Evolutionary conservation across 2,329 filamentous ascomycete genomes (phyloP).

Genomic region (Fusarium ambrosium): DNA sequence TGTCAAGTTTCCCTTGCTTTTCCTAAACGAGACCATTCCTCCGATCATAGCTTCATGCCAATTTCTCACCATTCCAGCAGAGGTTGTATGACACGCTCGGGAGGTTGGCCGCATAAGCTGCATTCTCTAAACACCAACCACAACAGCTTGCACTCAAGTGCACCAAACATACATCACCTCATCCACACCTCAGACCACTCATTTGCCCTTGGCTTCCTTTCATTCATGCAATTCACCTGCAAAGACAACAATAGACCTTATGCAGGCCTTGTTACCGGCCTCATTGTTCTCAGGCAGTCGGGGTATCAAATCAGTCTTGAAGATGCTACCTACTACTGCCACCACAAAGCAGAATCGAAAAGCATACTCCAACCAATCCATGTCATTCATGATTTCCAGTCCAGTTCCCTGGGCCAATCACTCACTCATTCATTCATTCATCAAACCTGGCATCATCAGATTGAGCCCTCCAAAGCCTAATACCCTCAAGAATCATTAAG

Average conservation of each 20-base stretch:
- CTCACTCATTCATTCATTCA: slow-evolving; percentile 26
- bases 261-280: background rate
- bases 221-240: background rate
- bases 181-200: background rate
- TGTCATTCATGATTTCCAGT: slow-evolving; percentile 28
- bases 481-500: slow-evolving; percentile 30
- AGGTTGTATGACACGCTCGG: background rate
- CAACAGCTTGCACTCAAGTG: background rate
- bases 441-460: slow-evolving; percentile 21
- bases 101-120: background rate
- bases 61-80: background rate
- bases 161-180: background rate
- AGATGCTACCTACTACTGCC: slow-evolving; percentile 31
- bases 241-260: background rate
- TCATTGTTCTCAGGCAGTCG: background rate
- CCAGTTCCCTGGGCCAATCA: slow-evolving; percentile 27
- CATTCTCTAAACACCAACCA: background rate
- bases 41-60: background rate
- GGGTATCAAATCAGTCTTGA: slow-evolving; percentile 42
- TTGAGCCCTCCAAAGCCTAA: slow-evolving; percentile 17
- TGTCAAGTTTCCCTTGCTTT: background rate
- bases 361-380: slow-evolving; percentile 33
- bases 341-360: slow-evolving; percentile 11
- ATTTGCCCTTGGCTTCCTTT: background rate
- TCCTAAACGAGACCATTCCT: background rate